Conservation (phyloP, 2,329 filamentous ascomycete genomes). For the Elsinoe ampelina region DNA sequence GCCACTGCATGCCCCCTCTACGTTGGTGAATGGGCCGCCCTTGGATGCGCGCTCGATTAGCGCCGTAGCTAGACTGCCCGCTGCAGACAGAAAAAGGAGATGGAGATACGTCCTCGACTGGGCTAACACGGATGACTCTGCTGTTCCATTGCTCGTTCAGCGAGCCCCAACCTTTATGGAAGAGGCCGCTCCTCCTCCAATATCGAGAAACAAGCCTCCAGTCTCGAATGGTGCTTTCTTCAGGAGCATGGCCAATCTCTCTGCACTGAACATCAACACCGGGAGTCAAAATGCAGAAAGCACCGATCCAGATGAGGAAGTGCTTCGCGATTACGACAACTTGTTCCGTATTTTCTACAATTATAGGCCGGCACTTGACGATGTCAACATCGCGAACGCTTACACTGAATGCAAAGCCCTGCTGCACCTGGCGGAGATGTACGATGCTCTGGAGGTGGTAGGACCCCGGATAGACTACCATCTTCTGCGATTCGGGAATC, state of each 20-base stretch:
- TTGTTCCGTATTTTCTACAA: slow-evolving; percentile 96
- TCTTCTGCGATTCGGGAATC: slow-evolving; percentile 78
- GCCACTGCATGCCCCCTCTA: not conserved
- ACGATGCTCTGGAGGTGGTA: slow-evolving; percentile 80
- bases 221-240: slow-evolving; percentile 65
- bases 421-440: slow-evolving; percentile 82
- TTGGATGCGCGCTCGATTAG: slow-evolving; percentile 22
- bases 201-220: slow-evolving; percentile 53
- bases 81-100: slow-evolving; percentile 39
- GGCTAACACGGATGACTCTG: slow-evolving; percentile 56
- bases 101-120: slow-evolving; percentile 88
- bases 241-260: slow-evolving; percentile 77
- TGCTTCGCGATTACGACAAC: slow-evolving; percentile 89
- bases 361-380: slow-evolving; percentile 70
- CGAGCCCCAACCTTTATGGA: slow-evolving; percentile 23
- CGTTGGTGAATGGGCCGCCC: slow-evolving; percentile 4
- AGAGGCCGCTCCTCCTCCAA: slow-evolving; percentile 34
- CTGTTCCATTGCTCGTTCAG: slow-evolving; percentile 81
- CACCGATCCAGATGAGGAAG: slow-evolving; percentile 56
- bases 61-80: slow-evolving; percentile 18
- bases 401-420: slow-evolving; percentile 92
- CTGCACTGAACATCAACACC: slow-evolving; percentile 41
- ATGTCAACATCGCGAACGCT: slow-evolving; percentile 79
- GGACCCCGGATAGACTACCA: slow-evolving; percentile 90
- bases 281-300: slow-evolving; percentile 29